These are phyloP conservation scores for Saccharomycopsis olivae DNA, from an alignment of 805 yeast species.

Conservation along the genomic window DNA sequence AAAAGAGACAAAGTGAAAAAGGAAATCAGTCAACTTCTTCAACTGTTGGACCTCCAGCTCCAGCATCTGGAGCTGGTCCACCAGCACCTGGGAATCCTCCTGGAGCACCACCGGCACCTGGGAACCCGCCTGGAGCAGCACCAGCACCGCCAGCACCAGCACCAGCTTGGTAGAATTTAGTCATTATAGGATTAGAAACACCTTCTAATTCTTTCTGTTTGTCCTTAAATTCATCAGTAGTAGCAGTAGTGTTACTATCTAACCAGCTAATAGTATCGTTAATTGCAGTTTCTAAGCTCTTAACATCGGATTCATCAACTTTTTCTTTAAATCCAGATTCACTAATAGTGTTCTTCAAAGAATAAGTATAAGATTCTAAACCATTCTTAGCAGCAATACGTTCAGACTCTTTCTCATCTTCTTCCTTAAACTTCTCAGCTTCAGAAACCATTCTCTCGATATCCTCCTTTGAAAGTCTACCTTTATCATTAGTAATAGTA, in stretches of 20 bases:
- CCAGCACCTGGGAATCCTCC: too few relatives aligned
- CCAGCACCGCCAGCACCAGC: slow-evolving; percentile 68
- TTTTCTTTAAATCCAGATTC: slow-evolving; percentile 76
- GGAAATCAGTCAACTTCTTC: slow-evolving; percentile 75
- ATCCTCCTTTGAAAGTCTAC: slow-evolving; percentile 95
- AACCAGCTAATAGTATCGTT: slow-evolving; percentile 86
- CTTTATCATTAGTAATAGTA: slow-evolving; percentile 97
- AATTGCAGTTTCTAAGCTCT: slow-evolving; percentile 64
- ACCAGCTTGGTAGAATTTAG: slow-evolving; percentile 92
- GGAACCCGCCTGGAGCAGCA: slow-evolving; percentile 44
- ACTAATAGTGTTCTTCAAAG: slow-evolving; percentile 71
- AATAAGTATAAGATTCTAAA: slow-evolving; percentile 91
- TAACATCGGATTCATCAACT: slow-evolving; percentile 58
- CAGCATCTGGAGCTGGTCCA: slow-evolving; percentile 36
- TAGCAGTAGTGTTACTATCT: slow-evolving; percentile 85
- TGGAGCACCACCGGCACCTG: slow-evolving; percentile 50
- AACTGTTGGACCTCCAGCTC: slow-evolving; percentile 58
- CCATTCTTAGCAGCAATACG: slow-evolving; percentile 93
- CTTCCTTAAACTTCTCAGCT: slow-evolving; percentile 95
- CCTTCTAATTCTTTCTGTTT: slow-evolving; percentile 94
- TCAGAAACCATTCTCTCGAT: slow-evolving; percentile 96
- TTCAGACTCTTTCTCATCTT: slow-evolving; percentile 88
- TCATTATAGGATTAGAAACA: slow-evolving; percentile 92
- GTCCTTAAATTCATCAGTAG: slow-evolving; percentile 85
- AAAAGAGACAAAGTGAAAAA: too few relatives aligned